Evolutionary conservation across 2,329 filamentous ascomycete genomes (phyloP).

Genomic region (Fusarium floridanum): DNA sequence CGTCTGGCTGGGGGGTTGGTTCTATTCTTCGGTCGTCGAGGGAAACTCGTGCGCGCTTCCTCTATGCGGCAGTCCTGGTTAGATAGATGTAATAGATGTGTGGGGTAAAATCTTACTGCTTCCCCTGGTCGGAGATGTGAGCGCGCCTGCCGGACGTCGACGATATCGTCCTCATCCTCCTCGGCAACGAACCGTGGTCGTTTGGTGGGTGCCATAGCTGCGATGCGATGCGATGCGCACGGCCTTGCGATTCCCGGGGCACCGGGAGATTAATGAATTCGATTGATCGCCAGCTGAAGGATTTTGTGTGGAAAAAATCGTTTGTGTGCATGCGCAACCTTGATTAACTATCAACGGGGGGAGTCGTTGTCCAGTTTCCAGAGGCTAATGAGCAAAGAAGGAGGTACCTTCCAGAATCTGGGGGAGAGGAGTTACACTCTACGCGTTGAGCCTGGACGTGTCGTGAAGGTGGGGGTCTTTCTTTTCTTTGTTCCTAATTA

Average conservation of each 20-base stretch:
- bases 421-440: conserved; percentile 32
- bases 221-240: conserved; percentile 10
- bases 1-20: conserved; percentile 32
- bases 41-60: conserved; percentile 53
- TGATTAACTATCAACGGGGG: not conserved
- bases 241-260: conserved; percentile 13
- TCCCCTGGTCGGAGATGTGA: conserved; percentile 56
- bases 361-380: not conserved
- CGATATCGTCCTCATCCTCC: conserved; percentile 52
- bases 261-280: not conserved
- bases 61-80: conserved; percentile 32
- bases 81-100: not conserved
- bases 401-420: not conserved
- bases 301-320: not conserved
- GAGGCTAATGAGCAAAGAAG: conserved; percentile 5
- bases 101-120: conserved; percentile 51
- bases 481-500: conserved; percentile 7
- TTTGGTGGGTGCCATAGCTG: conserved; percentile 54
- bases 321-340: not conserved
- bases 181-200: conserved; percentile 56
- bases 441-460: conserved; percentile 38
- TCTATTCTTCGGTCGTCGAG: conserved; percentile 37
- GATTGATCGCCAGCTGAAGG: not conserved
- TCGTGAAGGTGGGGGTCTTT: conserved; percentile 14
- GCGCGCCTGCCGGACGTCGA: conserved; percentile 56